Conservation (phyloP, 257 asterid species). For the Linaria vulgaris region DNA sequence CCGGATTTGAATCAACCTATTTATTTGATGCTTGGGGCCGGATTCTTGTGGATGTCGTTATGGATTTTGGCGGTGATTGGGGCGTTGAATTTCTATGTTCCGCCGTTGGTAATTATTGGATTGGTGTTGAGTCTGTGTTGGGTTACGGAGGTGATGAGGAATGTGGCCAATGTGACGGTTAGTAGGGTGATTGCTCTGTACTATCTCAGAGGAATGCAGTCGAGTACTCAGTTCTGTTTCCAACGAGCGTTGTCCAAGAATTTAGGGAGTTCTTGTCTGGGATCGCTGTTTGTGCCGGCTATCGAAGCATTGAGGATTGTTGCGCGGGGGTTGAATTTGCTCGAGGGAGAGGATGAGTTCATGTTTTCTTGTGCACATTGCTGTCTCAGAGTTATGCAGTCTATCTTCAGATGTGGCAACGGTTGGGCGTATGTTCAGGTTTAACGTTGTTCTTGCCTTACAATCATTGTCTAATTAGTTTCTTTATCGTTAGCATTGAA, state of each 20-base stretch:
- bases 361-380: constrained; percentile 97
- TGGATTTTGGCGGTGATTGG: constrained; percentile 90
- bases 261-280: constrained; percentile 91
- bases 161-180: constrained; percentile 80
- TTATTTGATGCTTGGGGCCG: constrained; percentile 77
- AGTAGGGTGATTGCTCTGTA: constrained; percentile 85
- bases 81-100: constrained; percentile 65
- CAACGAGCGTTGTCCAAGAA: constrained; percentile 80
- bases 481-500: background rate
- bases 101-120: constrained; percentile 60
- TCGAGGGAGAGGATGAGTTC: constrained; percentile 97
- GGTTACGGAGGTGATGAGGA: constrained; percentile 98
- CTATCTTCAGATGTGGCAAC: constrained; percentile 80
- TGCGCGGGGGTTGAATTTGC: constrained; percentile 83
- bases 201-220: constrained; percentile 92
- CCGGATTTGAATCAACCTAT: constrained; percentile 72
- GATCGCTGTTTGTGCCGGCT: constrained; percentile 85
- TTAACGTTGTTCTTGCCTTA: constrained; percentile 11
- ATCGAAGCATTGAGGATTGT: constrained; percentile 77
- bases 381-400: constrained; percentile 81
- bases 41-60: constrained; percentile 89
- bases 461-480: background rate
- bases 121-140: constrained; percentile 74
- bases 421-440: constrained; percentile 99
- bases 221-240: constrained; percentile 78